Percentiles rank a stretch among this genome's conserved stretches.
phyloP scores from a whole-genome alignment of 2,329 filamentous ascomycete species.

The Diaporthe citrichinensis region DNA sequence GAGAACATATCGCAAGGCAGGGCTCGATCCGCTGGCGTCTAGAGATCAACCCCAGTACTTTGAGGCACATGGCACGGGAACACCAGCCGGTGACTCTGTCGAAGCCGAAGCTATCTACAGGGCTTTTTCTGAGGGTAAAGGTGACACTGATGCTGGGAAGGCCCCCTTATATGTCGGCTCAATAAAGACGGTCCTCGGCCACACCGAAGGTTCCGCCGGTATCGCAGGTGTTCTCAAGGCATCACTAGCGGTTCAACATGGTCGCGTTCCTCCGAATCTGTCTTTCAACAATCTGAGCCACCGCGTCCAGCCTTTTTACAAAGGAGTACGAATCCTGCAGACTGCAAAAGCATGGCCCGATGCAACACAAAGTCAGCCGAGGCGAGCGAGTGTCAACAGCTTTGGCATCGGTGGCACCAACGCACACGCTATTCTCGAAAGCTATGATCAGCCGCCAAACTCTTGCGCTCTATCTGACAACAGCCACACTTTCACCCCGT shows the following conservation, averaged over 20 bases:
- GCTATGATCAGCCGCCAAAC: not conserved
- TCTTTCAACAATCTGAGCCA: conserved; percentile 53
- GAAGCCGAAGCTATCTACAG: conserved; percentile 53
- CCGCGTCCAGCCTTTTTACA: conserved; percentile 49
- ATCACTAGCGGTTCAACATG: conserved; percentile 53
- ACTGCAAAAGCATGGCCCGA: not conserved
- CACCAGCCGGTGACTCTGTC: conserved; percentile 44
- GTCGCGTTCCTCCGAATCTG: conserved; percentile 53
- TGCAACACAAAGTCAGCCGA: not conserved
- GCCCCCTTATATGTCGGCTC: conserved; percentile 49
- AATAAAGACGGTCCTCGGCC: conserved; percentile 54
- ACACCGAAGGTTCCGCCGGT: conserved; percentile 59
- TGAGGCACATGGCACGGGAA: conserved; percentile 54
- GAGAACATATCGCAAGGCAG: conserved; percentile 55
- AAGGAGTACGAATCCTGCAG: conserved; percentile 43
- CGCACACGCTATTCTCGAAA: conserved; percentile 19
- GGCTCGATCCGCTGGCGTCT: conserved; percentile 48
- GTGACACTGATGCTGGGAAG: not conserved
- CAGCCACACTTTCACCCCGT: not conserved
- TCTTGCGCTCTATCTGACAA: not conserved
- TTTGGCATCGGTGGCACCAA: conserved; percentile 38
- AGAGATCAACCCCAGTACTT: conserved; percentile 55
- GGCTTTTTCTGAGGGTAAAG: conserved; percentile 46
- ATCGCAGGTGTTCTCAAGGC: conserved; percentile 57
- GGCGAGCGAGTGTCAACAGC: conserved; percentile 24